phyloP scores from a whole-genome alignment of 257 asterid genomes.

The Lithospermum erythrorhizon region DNA sequence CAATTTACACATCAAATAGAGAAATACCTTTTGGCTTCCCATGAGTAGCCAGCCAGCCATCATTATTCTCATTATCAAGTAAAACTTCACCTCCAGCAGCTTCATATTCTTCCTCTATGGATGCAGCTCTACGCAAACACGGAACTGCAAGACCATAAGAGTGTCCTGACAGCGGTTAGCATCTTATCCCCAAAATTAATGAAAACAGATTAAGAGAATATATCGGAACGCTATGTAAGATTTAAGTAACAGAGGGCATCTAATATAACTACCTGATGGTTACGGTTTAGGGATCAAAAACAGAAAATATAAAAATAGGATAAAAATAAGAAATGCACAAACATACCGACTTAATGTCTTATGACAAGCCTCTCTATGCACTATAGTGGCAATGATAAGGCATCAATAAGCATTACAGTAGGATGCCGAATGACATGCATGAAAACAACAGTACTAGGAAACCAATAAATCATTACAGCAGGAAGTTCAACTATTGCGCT shows the following conservation, averaged over 20 bases:
- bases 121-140: conserved; percentile 90
- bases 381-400: neutral
- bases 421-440: neutral
- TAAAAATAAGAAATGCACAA: neutral
- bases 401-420: neutral
- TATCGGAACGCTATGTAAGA: neutral
- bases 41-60: conserved; percentile 99
- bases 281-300: no score
- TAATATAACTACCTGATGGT: no score
- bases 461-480: neutral
- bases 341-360: neutral
- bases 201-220: neutral
- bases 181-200: neutral
- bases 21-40: conserved; percentile 75
- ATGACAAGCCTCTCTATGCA: neutral
- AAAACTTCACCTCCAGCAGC: conserved; percentile 97
- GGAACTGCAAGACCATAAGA: conserved; percentile 47
- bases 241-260: neutral
- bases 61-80: conserved; percentile 75
- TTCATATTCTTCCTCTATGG: conserved; percentile 90
- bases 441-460: neutral
- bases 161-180: neutral
- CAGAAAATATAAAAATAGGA: no score
- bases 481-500: neutral
- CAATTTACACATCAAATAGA: neutral